Percentiles rank a stretch among this genome's conserved stretches.
Evolutionary conservation across 495 filamentous ascomycete species (phyloP).

Genomic region (Podospora australis): DNA sequence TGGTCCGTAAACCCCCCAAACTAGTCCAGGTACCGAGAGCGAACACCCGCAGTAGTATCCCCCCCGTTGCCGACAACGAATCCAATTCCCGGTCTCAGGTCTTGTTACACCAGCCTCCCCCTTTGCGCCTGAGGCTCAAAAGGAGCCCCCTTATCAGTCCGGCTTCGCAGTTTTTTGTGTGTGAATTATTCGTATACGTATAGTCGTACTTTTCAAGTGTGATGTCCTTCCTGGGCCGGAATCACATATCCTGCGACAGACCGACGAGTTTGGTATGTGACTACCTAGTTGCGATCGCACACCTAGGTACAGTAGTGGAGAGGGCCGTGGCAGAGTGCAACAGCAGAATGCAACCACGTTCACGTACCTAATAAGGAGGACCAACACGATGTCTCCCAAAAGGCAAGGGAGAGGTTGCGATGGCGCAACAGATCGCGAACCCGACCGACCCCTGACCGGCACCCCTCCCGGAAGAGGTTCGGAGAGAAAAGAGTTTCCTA

Average conservation of each 20-base stretch:
- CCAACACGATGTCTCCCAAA: neutral
- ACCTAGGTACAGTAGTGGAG: neutral
- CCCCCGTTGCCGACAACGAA: slow-evolving; percentile 12
- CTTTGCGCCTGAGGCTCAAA: neutral
- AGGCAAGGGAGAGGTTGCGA: slow-evolving; percentile 8
- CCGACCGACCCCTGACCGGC: slow-evolving; percentile 5
- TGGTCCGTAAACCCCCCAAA: too few species aligned
- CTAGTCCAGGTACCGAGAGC: too few species aligned
- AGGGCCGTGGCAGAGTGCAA: slow-evolving; percentile 2
- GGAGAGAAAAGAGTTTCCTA: slow-evolving; percentile 1
- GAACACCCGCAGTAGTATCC: too few species aligned
- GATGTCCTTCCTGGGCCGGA: neutral
- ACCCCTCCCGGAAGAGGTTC: neutral
- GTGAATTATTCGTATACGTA: neutral
- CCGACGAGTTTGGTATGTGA: neutral
- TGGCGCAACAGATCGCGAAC: slow-evolving; percentile 5
- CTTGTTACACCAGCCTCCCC: slow-evolving; percentile 14
- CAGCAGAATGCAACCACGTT: slow-evolving; percentile 2
- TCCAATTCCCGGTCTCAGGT: slow-evolving; percentile 11
- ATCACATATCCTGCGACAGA: neutral
- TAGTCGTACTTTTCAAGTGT: too few species aligned
- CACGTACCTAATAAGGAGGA: neutral
- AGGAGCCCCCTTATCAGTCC: neutral
- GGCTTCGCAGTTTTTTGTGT: neutral
- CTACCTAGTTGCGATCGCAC: neutral